Evolutionary conservation across 2,329 filamentous ascomycete species (phyloP).

Genomic region (Claviceps africana): DNA sequence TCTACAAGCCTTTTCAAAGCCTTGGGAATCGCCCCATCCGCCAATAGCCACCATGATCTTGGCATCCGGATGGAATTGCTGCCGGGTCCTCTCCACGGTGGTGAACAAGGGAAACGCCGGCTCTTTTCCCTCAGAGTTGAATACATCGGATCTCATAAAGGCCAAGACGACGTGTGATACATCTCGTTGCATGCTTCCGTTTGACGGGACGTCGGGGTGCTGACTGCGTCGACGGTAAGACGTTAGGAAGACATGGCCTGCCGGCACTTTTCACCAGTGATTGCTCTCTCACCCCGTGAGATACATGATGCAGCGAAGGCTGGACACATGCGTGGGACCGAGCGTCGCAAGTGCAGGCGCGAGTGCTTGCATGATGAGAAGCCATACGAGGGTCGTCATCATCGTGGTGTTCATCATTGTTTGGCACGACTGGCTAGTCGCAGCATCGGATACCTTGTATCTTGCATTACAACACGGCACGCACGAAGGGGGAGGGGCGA

Average conservation of each 20-base stretch:
- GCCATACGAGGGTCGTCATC: neutral
- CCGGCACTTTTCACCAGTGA: neutral
- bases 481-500: neutral
- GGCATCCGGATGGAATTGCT: slow-evolving; percentile 34
- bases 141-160: slow-evolving; percentile 39
- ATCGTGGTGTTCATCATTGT: neutral
- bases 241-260: neutral
- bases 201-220: slow-evolving; percentile 28
- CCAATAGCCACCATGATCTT: slow-evolving; percentile 59
- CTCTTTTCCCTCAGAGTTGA: slow-evolving; percentile 29
- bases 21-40: slow-evolving; percentile 57
- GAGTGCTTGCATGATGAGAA: slow-evolving; percentile 1
- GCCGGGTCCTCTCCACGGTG: slow-evolving; percentile 31
- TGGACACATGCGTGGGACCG: slow-evolving; percentile 7
- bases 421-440: neutral
- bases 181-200: slow-evolving; percentile 20
- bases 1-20: slow-evolving; percentile 45
- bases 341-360: neutral
- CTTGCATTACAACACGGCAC: neutral
- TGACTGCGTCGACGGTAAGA: slow-evolving; percentile 23
- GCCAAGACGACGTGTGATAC: slow-evolving; percentile 46
- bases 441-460: neutral
- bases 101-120: slow-evolving; percentile 38
- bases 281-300: slow-evolving; percentile 31
- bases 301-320: slow-evolving; percentile 30